Base-by-base conservation (phyloP, 768 basidiomycete genomes). In the Phylloporus arenicola region DNA sequence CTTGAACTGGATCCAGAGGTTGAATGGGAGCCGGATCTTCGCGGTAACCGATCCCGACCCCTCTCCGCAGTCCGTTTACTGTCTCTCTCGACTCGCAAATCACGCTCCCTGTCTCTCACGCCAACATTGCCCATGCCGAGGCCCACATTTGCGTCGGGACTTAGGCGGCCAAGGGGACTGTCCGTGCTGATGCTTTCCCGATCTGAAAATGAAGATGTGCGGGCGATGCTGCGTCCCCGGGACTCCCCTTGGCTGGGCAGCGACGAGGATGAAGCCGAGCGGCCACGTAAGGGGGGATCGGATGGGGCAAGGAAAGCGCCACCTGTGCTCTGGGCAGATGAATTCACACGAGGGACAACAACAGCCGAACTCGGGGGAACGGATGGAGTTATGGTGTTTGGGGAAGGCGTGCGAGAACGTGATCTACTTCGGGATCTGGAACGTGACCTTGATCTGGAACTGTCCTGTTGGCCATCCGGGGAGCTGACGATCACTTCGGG, bases 201-300 rank as follows among this genome's bases (percentile, higher is more conserved):
- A 54, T 81, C 81, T 45, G 77, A 79, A 39, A 79, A 80, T 1
- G 81, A 78, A 14, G 80, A 71, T 6, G 75, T 76, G 34, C 81
- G 75, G 17, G 80, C 74, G 43, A 69, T 70, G 37, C 81, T 81
- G 19, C 83, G 72, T 3, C 83, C 82, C 13, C 83, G 75, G 20
- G 54, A 24, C 16, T 63, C 63, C 48, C 60, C 61, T 34, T 65
- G 65, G 34, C 64, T 65, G 45, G 69, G 65, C 33, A 60, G 54
- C 27, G 68, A 67, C 19, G 70, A 61, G 19, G 71, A 64, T 10
- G 67, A 72, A n/a, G 57, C 64, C 39, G 68, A 67, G 47, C 62
- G 64, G 46, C 59, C 62, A 55, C 55, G 56, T 31, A 57, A 41
- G 5, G 56, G 50, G 5, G 59, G 19, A 35, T 64, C 58, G 25